Conservation (phyloP, 225 moss, liverwort and hornwort genomes). For the Climacium dendroides region DNA sequence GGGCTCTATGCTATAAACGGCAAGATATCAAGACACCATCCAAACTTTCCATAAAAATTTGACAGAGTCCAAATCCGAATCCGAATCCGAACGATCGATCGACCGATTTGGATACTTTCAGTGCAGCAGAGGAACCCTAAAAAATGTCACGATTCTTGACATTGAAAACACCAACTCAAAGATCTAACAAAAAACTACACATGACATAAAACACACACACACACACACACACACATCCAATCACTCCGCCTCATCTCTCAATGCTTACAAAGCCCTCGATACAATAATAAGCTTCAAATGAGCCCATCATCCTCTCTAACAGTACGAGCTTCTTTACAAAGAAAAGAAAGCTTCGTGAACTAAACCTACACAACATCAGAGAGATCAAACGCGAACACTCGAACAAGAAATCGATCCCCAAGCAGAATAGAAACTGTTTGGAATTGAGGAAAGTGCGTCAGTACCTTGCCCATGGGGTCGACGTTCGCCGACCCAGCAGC, state of each 20-base stretch:
- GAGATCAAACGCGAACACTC: not conserved
- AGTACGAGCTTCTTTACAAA: not conserved
- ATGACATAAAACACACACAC: not conserved
- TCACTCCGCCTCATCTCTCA: not conserved
- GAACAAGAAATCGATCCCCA: not conserved
- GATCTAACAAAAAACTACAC: not conserved
- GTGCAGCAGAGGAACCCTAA: not conserved
- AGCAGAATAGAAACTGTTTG: too few species aligned
- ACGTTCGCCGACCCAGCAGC: conserved; percentile 34
- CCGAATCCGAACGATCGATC: too few species aligned
- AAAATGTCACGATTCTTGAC: not conserved
- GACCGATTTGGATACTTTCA: not conserved
- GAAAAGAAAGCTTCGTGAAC: too few species aligned
- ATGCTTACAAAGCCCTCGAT: not conserved
- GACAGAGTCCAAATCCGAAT: too few species aligned
- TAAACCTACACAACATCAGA: not conserved
- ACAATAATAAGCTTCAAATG: not conserved
- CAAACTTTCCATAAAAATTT: not conserved
- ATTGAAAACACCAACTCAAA: not conserved
- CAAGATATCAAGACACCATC: not conserved
- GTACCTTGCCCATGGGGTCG: conserved; percentile 30
- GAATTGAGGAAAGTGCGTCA: not conserved
- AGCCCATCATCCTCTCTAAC: not conserved
- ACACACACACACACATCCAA: not conserved
- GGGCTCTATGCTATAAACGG: not conserved